Percentiles rank a stretch among this genome's conserved stretches.
Conservation (phyloP, 2,329 filamentous ascomycete species). For the Capronia americana region DNA sequence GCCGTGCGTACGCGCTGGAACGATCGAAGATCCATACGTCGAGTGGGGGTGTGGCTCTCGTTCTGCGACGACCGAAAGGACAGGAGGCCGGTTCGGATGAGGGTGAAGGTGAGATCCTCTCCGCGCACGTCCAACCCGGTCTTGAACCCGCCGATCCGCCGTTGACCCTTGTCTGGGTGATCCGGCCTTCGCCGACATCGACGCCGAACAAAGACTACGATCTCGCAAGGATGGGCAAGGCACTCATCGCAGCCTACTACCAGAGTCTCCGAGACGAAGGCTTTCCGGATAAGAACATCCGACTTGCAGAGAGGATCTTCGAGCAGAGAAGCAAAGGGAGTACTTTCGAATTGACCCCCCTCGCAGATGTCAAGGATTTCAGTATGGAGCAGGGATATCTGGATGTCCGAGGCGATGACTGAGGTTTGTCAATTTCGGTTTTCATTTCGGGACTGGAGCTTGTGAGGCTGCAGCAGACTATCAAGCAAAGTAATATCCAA, state of each 20-base stretch:
- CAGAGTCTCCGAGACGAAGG: constrained; percentile 37
- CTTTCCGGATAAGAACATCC: constrained; percentile 37
- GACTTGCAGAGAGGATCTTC: constrained; percentile 35
- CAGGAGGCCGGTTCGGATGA: background rate
- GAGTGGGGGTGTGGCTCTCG: constrained; percentile 35
- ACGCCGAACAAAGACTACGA: constrained; percentile 25
- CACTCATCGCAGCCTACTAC: constrained; percentile 38
- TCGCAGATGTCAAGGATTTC: constrained; percentile 32
- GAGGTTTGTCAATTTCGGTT: background rate
- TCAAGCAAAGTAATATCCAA: background rate
- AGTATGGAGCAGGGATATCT: constrained; percentile 17
- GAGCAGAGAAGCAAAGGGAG: constrained; percentile 26
- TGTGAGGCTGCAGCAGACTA: background rate
- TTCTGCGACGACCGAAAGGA: constrained; percentile 21
- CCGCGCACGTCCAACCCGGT: constrained; percentile 37
- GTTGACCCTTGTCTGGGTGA: constrained; percentile 36
- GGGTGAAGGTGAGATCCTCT: constrained; percentile 22
- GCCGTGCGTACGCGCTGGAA: constrained; percentile 29
- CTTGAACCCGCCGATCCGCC: constrained; percentile 35
- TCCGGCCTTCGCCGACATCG: constrained; percentile 31
- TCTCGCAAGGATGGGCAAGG: constrained; percentile 22
- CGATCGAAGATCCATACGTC: constrained; percentile 35
- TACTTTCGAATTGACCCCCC: constrained; percentile 29
- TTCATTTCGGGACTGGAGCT: background rate
- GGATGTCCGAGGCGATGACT: constrained; percentile 7